Base-by-base conservation (phyloP, 345 rosid species). In the Stellera chamaejasme region DNA sequence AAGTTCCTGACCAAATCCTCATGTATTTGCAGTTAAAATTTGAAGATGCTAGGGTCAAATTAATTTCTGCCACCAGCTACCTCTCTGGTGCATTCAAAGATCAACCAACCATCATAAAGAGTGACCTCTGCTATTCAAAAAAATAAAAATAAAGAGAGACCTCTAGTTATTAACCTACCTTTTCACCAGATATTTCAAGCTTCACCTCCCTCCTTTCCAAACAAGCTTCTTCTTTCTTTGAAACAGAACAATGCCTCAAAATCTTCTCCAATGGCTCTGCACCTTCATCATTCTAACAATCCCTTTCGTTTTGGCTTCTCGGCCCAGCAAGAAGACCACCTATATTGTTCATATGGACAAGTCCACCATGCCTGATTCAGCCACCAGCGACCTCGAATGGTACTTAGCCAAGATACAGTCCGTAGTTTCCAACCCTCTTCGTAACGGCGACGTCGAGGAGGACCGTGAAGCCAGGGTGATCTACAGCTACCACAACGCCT, bases 331-430 rank as follows among this genome's bases (percentile, higher is more conserved):
- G 23, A 87, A 71, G 79, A 82, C 72, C 59, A 88, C 92, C 64
- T 91, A 78, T 65, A 75, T 91, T 13, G 69, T 91, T 58, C 98
- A 91, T 15, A 88, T 91, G 95, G 96, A 91, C 55, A 91, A 70
- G 68, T 70, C 79, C 27, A 85, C 90, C 11, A 88, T 70, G 92
- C 98, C 98, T 10, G 72, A 42, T 25, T 65, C 85, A 28, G 80
- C 77, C 67, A 62, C 79, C 39, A 36, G 36, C 44, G 90, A 84
- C 64, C 70, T 76, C 2, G 75, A 91, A 32, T 91, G 98, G 98
- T 91, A 85, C 77, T 67, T 85, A 11, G 83, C 90, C 2, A 85
- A 73, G 61, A 61, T 91, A 36, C 56, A 72, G 54, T 80, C 92
- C 13, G 80, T 76, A 10, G 61, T 71, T 13, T 56, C 72, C 13